Base-by-base conservation (phyloP, 306 rosid genomes). In the Rosa rugosa region DNA sequence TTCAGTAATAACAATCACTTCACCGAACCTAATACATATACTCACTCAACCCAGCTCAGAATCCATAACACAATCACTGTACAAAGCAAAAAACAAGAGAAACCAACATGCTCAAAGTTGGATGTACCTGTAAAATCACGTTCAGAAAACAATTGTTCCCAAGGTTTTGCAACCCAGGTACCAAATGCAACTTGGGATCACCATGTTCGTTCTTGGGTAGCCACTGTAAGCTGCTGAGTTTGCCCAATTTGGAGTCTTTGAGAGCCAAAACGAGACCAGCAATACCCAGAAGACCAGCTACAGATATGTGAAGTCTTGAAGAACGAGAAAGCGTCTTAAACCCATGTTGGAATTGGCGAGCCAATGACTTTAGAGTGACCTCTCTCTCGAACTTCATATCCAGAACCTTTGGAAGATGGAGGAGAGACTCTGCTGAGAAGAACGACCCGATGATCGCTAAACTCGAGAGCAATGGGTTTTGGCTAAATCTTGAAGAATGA, bases 121-220 rank as follows among this genome's bases (percentile, higher is more conserved):
- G 2, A 10, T 75, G 70, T 69, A 94, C 97, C 97, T 94, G 97
- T 75, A 95, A 84, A 87, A 95, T 88, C 9, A 92, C 98, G 79
- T 95, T 91, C 46, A 95, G 89, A 65, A 89, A 95, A 40, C 98
- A 95, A 86, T 92, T 95, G 75, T 90, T 95, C 18, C 82, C 89
- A 23, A 92, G 91, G 72, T 95, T 95, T 34, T 87, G 94, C 86
- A 95, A 85, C 3, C 99, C 98, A 4, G 98, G 97, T 18, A 92
- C 83, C 54, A 75, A 75, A 13, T 63, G 47, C 53, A 78, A 63
- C 6, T 85, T 84, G 78, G 84, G 75, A 5, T 65, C 25, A 64
- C 56, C 45, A 80, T 47, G 50, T 38, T 77, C 38, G 31, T 47
- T 25, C 25, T 31, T 73, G 38, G 65, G 80, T 8, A 78, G 56